Evolutionary conservation across 2,329 filamentous ascomycete species (phyloP), one percentile per base, ranked within the genome.

Genomic region (Nemania sp.): DNA sequence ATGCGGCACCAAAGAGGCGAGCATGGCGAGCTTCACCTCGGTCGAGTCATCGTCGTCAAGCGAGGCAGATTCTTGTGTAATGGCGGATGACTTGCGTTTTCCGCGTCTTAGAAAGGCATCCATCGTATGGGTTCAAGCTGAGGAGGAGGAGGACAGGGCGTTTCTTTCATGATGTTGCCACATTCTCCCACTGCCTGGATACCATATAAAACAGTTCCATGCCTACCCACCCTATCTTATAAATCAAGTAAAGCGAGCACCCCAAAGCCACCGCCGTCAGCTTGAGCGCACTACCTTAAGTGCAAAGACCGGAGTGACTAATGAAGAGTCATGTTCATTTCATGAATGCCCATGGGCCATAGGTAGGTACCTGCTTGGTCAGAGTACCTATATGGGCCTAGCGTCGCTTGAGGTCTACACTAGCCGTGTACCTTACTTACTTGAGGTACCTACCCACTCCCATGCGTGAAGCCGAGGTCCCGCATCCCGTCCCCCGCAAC

Each of bases 21-120:
- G 79, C 1, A 96, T 79, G 1, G 92, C 92, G 13, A 99, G 78
- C 71, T 97, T 98, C 68, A 96, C 81, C 64, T 98, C 95, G 0
- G 95, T 99, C 1, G 90, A 88, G 48, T 96, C 90, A 15, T 87
- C 83, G 17, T 75, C 74, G 5, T 61, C 57, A 54, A 70, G 64
- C 32, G 48, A 35, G 54, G 21, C 57, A 47, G 17, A 53, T 34
- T 59, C 59, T 58, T 62, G 54, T 10, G 59, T 9, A n/a, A 67
- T 37, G 10, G 73, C 70, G 21, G 69, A 59, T 40, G 55, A 69
- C 67, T 76, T 87, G 56, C 84, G 81, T 73, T 86, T 87, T 57
- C 76, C 77, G 17, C 79, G 76, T 10, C 79, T 80, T 56, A 88
- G 73, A 69, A 87, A 88, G 29, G 81, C 74, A 65, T 87, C 82